Conservation (phyloP, 495 filamentous ascomycete species). For the Cladorrhinum samala region DNA sequence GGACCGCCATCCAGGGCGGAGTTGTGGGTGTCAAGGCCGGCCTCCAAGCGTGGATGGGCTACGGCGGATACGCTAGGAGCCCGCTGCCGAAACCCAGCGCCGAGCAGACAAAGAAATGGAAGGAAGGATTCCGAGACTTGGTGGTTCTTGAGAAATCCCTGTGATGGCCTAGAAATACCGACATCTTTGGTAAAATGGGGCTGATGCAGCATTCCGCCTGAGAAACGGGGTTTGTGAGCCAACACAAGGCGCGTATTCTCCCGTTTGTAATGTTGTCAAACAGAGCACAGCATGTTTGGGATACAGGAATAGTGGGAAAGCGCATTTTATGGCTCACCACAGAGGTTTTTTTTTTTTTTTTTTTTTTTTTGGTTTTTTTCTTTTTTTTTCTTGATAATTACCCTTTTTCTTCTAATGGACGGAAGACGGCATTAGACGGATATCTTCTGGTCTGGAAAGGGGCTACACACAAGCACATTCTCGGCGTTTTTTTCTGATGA, state of each 20-base stretch:
- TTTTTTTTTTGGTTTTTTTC: background rate
- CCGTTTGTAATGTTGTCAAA: background rate
- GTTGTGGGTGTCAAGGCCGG: conserved; percentile 82
- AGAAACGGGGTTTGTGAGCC: background rate
- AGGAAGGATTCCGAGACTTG: conserved; percentile 68
- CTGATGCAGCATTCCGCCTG: background rate
- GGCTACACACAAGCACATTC: conserved; percentile 2
- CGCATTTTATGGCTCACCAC: background rate
- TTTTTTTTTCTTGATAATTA: background rate
- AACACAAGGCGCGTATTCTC: background rate
- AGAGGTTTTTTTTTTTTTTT: conserved; percentile 1
- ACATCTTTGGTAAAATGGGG: background rate
- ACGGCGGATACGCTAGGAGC: conserved; percentile 70
- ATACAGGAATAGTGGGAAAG: background rate
- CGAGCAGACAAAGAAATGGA: conserved; percentile 55
- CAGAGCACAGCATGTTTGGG: background rate
- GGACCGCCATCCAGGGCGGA: conserved; percentile 79
- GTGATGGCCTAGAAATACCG: too few relatives aligned
- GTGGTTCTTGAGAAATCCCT: conserved; percentile 58
- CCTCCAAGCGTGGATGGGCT: conserved; percentile 69
- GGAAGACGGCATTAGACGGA: background rate
- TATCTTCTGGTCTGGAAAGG: background rate
- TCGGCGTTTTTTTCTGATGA: conserved; percentile 4
- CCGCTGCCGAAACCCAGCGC: conserved; percentile 66
- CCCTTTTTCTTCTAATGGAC: background rate